Evolutionary conservation across 129 eudicot genomes (phyloP).

Genomic region (Pseudognaphalium luteoalbum): DNA sequence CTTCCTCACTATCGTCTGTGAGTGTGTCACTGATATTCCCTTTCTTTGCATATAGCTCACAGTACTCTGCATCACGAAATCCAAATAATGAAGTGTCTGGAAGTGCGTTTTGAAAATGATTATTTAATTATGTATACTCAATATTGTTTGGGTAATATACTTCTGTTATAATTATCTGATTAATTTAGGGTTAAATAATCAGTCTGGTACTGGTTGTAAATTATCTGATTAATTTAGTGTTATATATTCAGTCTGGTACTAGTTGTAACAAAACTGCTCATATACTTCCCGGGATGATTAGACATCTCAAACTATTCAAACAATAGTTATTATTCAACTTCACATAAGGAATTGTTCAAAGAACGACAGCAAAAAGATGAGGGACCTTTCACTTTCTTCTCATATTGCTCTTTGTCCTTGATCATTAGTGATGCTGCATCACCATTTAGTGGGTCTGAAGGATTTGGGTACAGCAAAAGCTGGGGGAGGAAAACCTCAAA

Average conservation of each 20-base stretch:
- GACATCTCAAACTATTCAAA: neutral
- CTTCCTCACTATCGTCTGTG: constrained; percentile 64
- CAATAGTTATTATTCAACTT: neutral
- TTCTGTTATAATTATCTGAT: neutral
- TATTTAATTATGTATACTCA: neutral
- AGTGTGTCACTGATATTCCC: constrained; percentile 45
- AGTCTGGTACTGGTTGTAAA: no score
- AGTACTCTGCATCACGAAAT: constrained; percentile 51
- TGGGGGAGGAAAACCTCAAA: constrained; percentile 86
- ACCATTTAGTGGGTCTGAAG: constrained; percentile 82
- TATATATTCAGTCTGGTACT: neutral
- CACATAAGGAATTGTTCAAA: neutral
- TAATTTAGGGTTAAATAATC: neutral
- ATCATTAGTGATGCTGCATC: constrained; percentile 86
- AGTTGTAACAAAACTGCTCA: neutral
- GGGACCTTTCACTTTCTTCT: constrained; percentile 80
- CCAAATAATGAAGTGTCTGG: neutral
- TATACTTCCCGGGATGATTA: neutral
- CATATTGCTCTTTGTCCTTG: constrained; percentile 72
- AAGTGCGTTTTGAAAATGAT: neutral
- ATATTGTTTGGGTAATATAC: neutral
- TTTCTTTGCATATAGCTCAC: constrained; percentile 78
- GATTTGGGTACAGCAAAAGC: constrained; percentile 84
- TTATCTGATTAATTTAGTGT: neutral
- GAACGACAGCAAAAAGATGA: neutral